These are phyloP conservation scores for Tricholoma sp. DNA, from an alignment of 768 basidiomycete genomes.

Conservation along the genomic window DNA sequence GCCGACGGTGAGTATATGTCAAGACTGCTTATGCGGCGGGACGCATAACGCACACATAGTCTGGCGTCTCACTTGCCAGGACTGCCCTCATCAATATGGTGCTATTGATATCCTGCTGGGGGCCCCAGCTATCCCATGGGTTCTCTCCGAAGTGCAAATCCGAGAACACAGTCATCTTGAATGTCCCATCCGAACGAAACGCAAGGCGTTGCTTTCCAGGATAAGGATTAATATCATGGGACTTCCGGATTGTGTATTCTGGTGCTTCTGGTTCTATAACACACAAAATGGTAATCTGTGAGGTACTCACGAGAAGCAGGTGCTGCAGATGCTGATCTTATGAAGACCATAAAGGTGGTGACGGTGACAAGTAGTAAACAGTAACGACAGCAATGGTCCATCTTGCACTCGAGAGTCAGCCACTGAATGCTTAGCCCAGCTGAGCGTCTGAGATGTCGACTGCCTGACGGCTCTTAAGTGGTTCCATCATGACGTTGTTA, in stretches of 20 bases:
- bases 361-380: background rate
- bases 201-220: slow-evolving; percentile 40
- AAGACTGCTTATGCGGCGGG: background rate
- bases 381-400: background rate
- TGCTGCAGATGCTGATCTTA: background rate
- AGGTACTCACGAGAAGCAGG: background rate
- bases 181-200: slow-evolving; percentile 54
- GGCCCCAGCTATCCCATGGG: slow-evolving; percentile 65
- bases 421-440: background rate
- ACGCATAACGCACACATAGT: slow-evolving; percentile 52
- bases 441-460: too few species aligned
- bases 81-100: slow-evolving; percentile 51
- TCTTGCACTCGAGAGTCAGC: background rate
- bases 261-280: background rate
- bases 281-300: background rate
- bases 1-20: background rate
- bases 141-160: slow-evolving; percentile 77
- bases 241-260: slow-evolving; percentile 3
- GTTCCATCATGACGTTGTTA: too few species aligned
- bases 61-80: slow-evolving; percentile 53
- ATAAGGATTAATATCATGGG: slow-evolving; percentile 30
- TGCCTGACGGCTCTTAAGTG: too few species aligned
- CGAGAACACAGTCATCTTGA: slow-evolving; percentile 71
- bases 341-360: background rate
- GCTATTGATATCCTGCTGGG: slow-evolving; percentile 62